Evolutionary conservation across 164 flowering plant genomes (phyloP).

Genomic region (Akebia trifoliata): DNA sequence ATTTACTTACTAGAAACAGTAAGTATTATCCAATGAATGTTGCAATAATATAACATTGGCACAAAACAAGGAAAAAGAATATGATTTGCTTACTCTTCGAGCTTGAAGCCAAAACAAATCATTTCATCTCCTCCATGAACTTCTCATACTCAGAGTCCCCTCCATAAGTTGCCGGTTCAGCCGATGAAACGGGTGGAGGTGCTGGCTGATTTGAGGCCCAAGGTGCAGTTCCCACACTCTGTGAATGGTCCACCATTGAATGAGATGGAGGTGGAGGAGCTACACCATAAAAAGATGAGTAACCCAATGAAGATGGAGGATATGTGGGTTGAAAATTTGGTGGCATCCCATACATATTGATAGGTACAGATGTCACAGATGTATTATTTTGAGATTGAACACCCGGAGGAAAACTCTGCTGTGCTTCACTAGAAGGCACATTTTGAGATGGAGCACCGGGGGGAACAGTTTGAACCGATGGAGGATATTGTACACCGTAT

Average conservation of each 20-base stretch:
- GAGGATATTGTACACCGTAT: conserved; percentile 73
- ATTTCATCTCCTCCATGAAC: conserved; percentile 91
- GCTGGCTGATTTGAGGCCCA: conserved; percentile 67
- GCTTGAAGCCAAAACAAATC: conserved; percentile 20
- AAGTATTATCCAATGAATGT: no score
- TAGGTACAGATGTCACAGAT: conserved; percentile 5
- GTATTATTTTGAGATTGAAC: conserved; percentile 19
- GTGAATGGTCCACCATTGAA: conserved; percentile 37
- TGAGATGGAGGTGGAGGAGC: conserved; percentile 41
- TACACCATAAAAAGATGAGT: conserved; percentile 55
- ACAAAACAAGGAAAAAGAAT: conserved; percentile 11
- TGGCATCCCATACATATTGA: conserved; percentile 31
- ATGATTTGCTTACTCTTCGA: conserved; percentile 25
- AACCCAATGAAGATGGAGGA: conserved; percentile 49
- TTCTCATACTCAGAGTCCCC: conserved; percentile 83
- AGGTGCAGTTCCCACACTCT: conserved; percentile 48
- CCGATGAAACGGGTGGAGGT: conserved; percentile 49
- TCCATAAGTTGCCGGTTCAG: conserved; percentile 43
- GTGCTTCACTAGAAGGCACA: conserved; percentile 48
- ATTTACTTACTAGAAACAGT: no score
- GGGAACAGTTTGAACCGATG: conserved; percentile 36
- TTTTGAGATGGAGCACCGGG: conserved; percentile 46
- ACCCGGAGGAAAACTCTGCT: conserved; percentile 38
- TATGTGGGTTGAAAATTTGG: conserved; percentile 46
- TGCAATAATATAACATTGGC: background rate